Base-by-base conservation (phyloP, 371 early-diverging fungal genomes). In the Mortierella sp. region DNA sequence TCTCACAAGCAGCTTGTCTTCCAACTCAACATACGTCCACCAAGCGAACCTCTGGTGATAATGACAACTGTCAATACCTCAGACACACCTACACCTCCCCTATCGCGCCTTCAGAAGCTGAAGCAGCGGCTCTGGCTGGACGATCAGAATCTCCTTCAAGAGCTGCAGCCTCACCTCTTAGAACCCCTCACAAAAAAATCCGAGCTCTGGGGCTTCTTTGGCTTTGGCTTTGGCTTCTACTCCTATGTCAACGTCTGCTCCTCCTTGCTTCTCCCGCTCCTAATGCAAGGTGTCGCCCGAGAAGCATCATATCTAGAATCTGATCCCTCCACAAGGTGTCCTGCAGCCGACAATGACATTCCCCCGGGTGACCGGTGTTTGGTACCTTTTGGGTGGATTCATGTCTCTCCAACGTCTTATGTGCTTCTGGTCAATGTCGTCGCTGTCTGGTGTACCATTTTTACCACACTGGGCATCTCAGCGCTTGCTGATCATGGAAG, bases 401-500 rank as follows among this genome's bases (percentile, higher is more conserved):
- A 53, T 14, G 77, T 76, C 44, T 57, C 72, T 1, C 77, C 77
- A 7, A 76, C 77, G 3, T 76, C 77, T 0, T 76, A 72, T 63
- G 72, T 72, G 16, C 58, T 76, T 30, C 47, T 76, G 21, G 37
- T 62, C n/a, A 67, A 47, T 21, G 77, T 76, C 4, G 62, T 72
- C 16, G 50, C 57, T 11, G 67, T 66, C 25, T 62, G 66, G 61
- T 71, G 67, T 16, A 71, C 68, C 1, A 63, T 76, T 26, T 16
- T 60, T 7, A 30, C 68, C 45, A 60, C 72, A 0, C 23, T 76
- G 45, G 77, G 77, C 1, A 57, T 71, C 29, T 76, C 77, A 0
- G 77, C 77, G 4, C 26, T 68, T 0, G 77, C 77, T 2, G 77
- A 76, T 29, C 77, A 76, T 62, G 77, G 77, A 26, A 64, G 72